phyloP scores from a whole-genome alignment of 1,284 basidiomycete species.

The Moesziomyces parantarcticus region DNA sequence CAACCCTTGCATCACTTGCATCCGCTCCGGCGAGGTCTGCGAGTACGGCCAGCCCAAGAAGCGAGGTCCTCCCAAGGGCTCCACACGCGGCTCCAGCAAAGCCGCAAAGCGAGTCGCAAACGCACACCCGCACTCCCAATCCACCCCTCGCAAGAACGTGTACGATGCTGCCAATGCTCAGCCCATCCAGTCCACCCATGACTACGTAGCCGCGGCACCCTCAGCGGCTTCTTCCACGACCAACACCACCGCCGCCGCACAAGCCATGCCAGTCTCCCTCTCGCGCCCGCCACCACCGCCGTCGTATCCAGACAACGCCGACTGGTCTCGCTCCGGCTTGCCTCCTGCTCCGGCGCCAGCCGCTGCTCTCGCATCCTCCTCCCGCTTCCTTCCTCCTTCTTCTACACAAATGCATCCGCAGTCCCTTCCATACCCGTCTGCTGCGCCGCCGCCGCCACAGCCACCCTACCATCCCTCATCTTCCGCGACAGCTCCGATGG shows the following conservation, averaged over 20 bases:
- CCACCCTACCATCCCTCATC: neutral
- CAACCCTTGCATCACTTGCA: slow-evolving; percentile 51
- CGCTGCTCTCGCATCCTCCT: slow-evolving; percentile 4
- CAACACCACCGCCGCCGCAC: too few relatives aligned
- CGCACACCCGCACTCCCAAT: slow-evolving; percentile 1
- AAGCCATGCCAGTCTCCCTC: slow-evolving; percentile 1
- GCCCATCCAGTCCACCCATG: slow-evolving; percentile 26
- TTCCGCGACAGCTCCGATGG: neutral
- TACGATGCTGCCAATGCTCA: slow-evolving; percentile 16
- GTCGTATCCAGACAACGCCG: slow-evolving; percentile 5
- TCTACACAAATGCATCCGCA: slow-evolving; percentile 2
- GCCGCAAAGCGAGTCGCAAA: slow-evolving; percentile 24
- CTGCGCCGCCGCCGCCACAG: slow-evolving; percentile 4
- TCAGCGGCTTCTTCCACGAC: neutral
- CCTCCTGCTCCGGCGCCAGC: neutral
- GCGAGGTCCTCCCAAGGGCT: slow-evolving; percentile 57
- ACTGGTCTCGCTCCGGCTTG: slow-evolving; percentile 9
- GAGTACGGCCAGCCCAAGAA: slow-evolving; percentile 58
- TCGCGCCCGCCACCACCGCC: slow-evolving; percentile 19
- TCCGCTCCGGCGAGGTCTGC: slow-evolving; percentile 49
- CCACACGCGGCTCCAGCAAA: slow-evolving; percentile 48
- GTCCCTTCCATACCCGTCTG: slow-evolving; percentile 1
- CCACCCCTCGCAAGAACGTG: slow-evolving; percentile 9
- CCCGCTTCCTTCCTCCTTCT: slow-evolving; percentile 8
- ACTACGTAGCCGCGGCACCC: slow-evolving; percentile 5